phyloP scores from a whole-genome alignment of 129 eudicot species.

The Saussurea involucrata region DNA sequence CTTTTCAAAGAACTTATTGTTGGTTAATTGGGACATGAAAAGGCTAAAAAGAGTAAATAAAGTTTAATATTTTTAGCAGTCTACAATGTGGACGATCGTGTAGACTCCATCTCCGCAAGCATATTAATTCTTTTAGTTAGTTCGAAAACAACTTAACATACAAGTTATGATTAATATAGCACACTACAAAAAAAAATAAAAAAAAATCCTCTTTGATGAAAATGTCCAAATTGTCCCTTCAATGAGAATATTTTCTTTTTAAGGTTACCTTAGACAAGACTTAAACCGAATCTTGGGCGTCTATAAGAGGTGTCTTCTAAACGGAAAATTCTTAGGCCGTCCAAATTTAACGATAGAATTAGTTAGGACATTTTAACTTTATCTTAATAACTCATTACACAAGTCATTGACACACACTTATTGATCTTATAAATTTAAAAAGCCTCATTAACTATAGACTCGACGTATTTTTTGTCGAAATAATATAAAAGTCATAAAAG shows the following conservation, averaged over 20 bases:
- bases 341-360: neutral
- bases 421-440: neutral
- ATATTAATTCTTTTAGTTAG: neutral
- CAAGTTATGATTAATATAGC: neutral
- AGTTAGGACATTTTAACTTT: neutral
- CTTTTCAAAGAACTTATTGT: neutral
- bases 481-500: neutral
- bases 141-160: conserved; percentile 14
- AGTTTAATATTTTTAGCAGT: neutral
- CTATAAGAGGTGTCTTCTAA: neutral
- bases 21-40: neutral
- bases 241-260: neutral
- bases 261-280: neutral
- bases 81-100: neutral
- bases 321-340: neutral
- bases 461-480: neutral
- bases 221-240: neutral
- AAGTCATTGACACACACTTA: neutral
- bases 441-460: neutral
- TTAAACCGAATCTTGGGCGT: neutral
- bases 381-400: neutral
- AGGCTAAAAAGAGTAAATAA: neutral
- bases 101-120: neutral
- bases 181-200: neutral
- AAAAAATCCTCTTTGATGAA: conserved; percentile 2